Evolutionary conservation across 139 green algal species (phyloP), one percentile per base, ranked within the genome.

Genomic region (Chlorella vulgaris): DNA sequence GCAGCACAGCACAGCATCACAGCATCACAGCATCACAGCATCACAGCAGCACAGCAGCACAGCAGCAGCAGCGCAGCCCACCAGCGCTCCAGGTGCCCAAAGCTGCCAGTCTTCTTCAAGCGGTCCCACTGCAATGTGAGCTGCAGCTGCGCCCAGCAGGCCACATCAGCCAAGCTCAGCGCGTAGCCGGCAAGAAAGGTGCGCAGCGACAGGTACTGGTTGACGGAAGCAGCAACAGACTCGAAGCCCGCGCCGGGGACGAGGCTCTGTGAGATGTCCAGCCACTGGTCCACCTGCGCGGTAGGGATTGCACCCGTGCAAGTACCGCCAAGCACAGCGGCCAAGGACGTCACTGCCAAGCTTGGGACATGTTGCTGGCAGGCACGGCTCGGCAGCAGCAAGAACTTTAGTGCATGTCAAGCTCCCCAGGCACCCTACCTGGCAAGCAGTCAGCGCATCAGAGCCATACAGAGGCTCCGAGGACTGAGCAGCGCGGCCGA

Each of bases 181-280:
- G 36, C 39, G 78, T 95, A 85, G 82, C 94, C 96, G 3, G 95
- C 94, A 22, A 99, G 83, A 86, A 91, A 98, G 31, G 93, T 96
- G 69, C 95, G 86, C 69, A 96, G 84, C 0, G 90, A 78, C 28
- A 99, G 86, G 71, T 91, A 98, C 35, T 86, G 75, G 76, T 97
- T 90, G 6, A 98, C 62, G 0, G 76, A 42, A 3, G 62, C 38
- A 81, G 84, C 94, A 18, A 88, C 82, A 8, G 79, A 69, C 73
- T 96, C 93, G 13, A 99, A 88, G 7, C 62, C 84, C 0, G 83
- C 68, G 19, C 93, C 93, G 13, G 87, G 78, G 3, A 91, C 88
- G 19, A 98, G 82, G 0, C 74, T 61, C n/a, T 73, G 26, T 22
- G 76, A 76, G 51, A 90, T 93, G 21, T 98, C 95, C 5, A 98